Conservation (phyloP, 2,329 filamentous ascomycete genomes). For the Delphinella strobiligena region DNA sequence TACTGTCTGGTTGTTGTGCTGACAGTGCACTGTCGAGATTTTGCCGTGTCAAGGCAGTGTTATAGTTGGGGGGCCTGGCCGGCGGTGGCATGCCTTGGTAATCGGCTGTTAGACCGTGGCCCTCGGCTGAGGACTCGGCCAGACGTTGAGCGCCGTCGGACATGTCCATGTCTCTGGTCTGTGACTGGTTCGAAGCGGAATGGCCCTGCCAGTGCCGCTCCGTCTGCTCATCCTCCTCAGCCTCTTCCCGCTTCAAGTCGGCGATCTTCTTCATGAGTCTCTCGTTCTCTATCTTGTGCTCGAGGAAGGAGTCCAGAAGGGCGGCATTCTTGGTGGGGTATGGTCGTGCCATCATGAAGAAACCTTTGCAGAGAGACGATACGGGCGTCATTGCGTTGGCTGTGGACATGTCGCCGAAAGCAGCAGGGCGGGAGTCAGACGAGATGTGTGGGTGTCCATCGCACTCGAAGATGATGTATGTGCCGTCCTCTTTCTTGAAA, state of each 20-base stretch:
- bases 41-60: conserved; percentile 61
- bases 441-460: conserved; percentile 84
- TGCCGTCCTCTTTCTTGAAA: conserved; percentile 61
- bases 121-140: conserved; percentile 6
- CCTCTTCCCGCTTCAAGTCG: conserved; percentile 74
- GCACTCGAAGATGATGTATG: conserved; percentile 75
- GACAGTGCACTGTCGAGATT: conserved; percentile 64
- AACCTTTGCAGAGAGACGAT: conserved; percentile 66
- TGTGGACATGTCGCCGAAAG: conserved; percentile 27
- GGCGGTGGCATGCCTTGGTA: conserved; percentile 53
- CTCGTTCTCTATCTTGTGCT: conserved; percentile 96
- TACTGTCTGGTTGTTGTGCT: conserved; percentile 57
- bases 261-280: conserved; percentile 71
- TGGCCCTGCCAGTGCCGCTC: conserved; percentile 46
- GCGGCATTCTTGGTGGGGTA: conserved; percentile 82
- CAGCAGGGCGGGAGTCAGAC: conserved; percentile 42
- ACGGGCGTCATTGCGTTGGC: conserved; percentile 31
- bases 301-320: conserved; percentile 81
- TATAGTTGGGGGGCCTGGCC: conserved; percentile 49
- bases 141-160: conserved; percentile 13
- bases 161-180: conserved; percentile 37
- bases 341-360: conserved; percentile 85
- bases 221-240: conserved; percentile 60
- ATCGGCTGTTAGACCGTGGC: conserved; percentile 16
- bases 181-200: conserved; percentile 4